phyloP scores from a whole-genome alignment of 139 green algal species.

The Asterochloris erici region DNA sequence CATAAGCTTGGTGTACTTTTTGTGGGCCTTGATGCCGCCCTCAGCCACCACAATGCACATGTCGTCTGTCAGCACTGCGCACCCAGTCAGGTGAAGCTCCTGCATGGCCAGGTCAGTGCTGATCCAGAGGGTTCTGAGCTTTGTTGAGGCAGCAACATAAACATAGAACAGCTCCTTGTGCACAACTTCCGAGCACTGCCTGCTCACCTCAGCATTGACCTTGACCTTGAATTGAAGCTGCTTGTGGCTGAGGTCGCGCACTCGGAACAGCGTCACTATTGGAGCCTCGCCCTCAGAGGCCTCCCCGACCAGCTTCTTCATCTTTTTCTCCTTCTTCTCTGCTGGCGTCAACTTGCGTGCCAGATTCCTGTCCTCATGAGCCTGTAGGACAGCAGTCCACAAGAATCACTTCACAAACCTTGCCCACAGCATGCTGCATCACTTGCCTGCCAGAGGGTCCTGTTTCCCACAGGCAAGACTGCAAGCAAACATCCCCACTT shows the following conservation, averaged over 20 bases:
- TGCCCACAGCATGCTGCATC: too few relatives aligned
- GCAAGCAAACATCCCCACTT: not conserved
- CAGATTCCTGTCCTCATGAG: slow-evolving; percentile 96
- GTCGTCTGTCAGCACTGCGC: slow-evolving; percentile 23
- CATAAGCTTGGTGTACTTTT: slow-evolving; percentile 92
- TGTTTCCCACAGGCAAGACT: too few relatives aligned
- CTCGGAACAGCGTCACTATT: slow-evolving; percentile 38
- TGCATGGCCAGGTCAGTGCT: slow-evolving; percentile 25
- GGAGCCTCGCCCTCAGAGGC: slow-evolving; percentile 34
- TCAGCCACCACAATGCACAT: slow-evolving; percentile 26
- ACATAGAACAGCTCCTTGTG: not conserved
- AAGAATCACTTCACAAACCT: too few relatives aligned
- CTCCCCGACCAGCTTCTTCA: slow-evolving; percentile 84
- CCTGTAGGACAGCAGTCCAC: slow-evolving; percentile 24
- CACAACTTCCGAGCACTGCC: not conserved
- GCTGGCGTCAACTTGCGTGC: slow-evolving; percentile 90
- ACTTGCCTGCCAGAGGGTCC: too few relatives aligned
- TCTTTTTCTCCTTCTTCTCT: slow-evolving; percentile 92
- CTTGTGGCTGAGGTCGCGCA: slow-evolving; percentile 39
- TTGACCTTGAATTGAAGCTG: slow-evolving; percentile 89
- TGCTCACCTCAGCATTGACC: slow-evolving; percentile 84
- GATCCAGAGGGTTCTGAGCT: slow-evolving; percentile 69
- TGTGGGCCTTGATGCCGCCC: slow-evolving; percentile 22
- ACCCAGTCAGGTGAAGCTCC: slow-evolving; percentile 54
- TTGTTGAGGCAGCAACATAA: not conserved